phyloP scores from a whole-genome alignment of 2,329 filamentous ascomycete species.

The Exophiala aquamarina region DNA sequence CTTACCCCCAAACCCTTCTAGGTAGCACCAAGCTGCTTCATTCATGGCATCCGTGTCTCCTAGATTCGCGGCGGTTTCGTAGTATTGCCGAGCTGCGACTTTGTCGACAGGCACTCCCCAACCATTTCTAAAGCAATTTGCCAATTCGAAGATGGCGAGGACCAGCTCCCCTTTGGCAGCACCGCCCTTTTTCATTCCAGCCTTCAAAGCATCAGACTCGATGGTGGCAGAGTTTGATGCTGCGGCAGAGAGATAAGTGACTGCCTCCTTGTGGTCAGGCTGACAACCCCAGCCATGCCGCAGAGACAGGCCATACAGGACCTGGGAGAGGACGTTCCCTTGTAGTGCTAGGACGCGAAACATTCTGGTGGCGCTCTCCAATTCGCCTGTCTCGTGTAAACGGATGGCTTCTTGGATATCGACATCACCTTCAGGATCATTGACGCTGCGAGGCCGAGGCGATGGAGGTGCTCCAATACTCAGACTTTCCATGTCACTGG shows the following conservation, averaged over 20 bases:
- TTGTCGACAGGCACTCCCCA: constrained; percentile 90
- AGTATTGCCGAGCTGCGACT: constrained; percentile 84
- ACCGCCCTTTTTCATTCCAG: constrained; percentile 89
- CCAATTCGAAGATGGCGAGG: constrained; percentile 90
- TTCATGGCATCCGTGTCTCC: constrained; percentile 97
- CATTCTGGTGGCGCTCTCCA: constrained; percentile 76
- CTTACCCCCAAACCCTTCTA: constrained; percentile 94
- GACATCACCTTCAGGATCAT: constrained; percentile 38
- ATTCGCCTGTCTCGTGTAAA: constrained; percentile 80
- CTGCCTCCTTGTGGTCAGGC: constrained; percentile 69
- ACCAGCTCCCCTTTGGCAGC: constrained; percentile 95
- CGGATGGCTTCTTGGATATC: constrained; percentile 95
- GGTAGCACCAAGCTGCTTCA: constrained; percentile 91
- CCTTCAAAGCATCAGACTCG: constrained; percentile 79
- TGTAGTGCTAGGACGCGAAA: constrained; percentile 84
- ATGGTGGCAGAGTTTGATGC: constrained; percentile 87
- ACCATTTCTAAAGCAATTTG: constrained; percentile 76
- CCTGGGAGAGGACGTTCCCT: constrained; percentile 88
- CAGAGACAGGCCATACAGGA: constrained; percentile 76
- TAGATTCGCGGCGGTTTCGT: constrained; percentile 94
- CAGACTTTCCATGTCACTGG: constrained; percentile 10
- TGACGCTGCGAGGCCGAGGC: constrained; percentile 27
- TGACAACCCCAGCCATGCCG: constrained; percentile 92
- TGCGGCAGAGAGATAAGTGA: constrained; percentile 82
- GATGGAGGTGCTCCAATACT: constrained; percentile 11